Conservation (phyloP, 2,329 filamentous ascomycete genomes). For the Xylaria sp. region DNA sequence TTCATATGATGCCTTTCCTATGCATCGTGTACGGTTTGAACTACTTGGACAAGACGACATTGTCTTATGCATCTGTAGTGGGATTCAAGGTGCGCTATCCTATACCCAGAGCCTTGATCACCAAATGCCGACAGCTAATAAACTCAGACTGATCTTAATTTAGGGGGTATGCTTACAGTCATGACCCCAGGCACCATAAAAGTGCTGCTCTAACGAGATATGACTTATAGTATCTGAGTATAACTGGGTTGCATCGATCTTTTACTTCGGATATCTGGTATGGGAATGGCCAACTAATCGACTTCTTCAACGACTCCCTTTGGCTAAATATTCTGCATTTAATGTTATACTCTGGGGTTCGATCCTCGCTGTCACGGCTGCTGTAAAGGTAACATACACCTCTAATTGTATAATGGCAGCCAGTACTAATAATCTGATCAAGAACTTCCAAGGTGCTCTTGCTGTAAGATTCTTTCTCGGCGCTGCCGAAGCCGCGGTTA, state of each 20-base stretch:
- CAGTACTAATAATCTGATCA: neutral
- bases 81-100: constrained; percentile 54
- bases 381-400: constrained; percentile 43
- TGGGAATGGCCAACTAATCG: constrained; percentile 75
- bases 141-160: constrained; percentile 33
- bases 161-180: constrained; percentile 38
- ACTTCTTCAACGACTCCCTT: constrained; percentile 70
- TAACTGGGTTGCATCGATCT: constrained; percentile 61
- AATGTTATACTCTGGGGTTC: constrained; percentile 73
- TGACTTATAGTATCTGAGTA: constrained; percentile 49
- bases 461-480: constrained; percentile 56
- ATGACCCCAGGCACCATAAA: neutral
- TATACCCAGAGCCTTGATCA: neutral
- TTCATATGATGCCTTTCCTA: constrained; percentile 61
- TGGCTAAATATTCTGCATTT: constrained; percentile 73
- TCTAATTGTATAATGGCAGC: neutral
- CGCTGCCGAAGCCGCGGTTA: constrained; percentile 52
- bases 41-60: constrained; percentile 59
- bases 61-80: constrained; percentile 64
- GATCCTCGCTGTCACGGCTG: constrained; percentile 47
- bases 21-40: constrained; percentile 68
- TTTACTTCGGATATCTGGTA: constrained; percentile 61
- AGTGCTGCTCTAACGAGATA: constrained; percentile 49
- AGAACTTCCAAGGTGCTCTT: constrained; percentile 53
- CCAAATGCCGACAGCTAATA: neutral